A percentile compares a stretch with the other conserved stretches of the same genome.
Conservation (phyloP, 495 filamentous ascomycete species). For the Monascus purpureus region DNA sequence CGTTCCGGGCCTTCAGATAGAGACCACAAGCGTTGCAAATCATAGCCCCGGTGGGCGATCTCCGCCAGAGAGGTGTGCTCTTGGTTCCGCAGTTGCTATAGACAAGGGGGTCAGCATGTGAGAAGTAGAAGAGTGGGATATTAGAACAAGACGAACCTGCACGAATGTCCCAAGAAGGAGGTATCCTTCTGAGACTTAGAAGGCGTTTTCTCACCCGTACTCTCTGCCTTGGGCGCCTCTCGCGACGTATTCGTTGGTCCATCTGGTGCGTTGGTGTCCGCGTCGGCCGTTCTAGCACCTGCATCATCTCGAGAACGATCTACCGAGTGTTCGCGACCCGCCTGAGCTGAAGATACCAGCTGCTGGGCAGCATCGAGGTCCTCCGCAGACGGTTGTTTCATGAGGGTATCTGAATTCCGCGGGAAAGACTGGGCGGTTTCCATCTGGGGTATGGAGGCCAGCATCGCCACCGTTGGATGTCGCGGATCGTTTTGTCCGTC, state of each 20-base stretch:
- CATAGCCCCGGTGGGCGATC: conserved; percentile 80
- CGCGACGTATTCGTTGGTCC: conserved; percentile 2
- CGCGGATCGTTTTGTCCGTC: conserved; percentile 1
- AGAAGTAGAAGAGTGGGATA: neutral
- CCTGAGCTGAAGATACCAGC: conserved; percentile 31
- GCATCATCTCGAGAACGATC: conserved; percentile 15
- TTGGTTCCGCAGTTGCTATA: conserved; percentile 88
- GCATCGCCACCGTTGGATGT: conserved; percentile 16
- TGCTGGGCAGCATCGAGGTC: conserved; percentile 35
- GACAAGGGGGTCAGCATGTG: conserved; percentile 9
- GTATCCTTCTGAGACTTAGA: conserved; percentile 25
- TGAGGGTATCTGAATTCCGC: conserved; percentile 15
- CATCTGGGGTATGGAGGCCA: conserved; percentile 28
- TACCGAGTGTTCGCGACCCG: conserved; percentile 24
- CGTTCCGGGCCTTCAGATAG: conserved; percentile 87
- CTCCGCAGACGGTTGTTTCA: conserved; percentile 31
- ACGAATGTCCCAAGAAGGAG: conserved; percentile 35
- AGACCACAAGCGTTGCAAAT: conserved; percentile 98
- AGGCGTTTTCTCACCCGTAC: conserved; percentile 16
- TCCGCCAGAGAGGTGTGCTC: conserved; percentile 85
- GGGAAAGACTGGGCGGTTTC: conserved; percentile 27
- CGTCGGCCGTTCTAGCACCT: conserved; percentile 5
- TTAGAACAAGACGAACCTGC: conserved; percentile 32
- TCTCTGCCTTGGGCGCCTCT: conserved; percentile 3
- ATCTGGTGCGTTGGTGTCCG: conserved; percentile 4